A percentile compares a stretch with the other conserved stretches of the same genome.
These are phyloP conservation scores for Penicillium expansum DNA, from an alignment of 2,329 filamentous ascomycete genomes.

Conservation along the genomic window DNA sequence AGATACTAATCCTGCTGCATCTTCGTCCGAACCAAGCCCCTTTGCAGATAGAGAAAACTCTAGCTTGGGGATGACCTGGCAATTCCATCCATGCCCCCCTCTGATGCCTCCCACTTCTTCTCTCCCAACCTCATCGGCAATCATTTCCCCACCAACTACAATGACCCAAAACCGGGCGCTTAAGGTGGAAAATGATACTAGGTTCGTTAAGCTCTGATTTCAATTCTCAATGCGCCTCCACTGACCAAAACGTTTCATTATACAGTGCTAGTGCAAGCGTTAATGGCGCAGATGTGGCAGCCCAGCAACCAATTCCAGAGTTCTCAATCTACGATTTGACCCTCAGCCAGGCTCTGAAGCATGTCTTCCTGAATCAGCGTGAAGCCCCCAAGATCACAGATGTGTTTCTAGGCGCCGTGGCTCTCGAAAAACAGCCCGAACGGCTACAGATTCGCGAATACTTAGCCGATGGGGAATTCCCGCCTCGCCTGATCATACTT, in stretches of 20 bases:
- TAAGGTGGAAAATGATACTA: not conserved
- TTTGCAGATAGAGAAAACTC: not conserved
- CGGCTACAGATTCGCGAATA: slow-evolving; percentile 7
- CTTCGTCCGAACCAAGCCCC: not conserved
- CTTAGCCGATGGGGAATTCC: slow-evolving; percentile 2
- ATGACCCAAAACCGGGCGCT: not conserved
- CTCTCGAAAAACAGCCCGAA: not conserved
- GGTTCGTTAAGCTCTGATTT: not conserved
- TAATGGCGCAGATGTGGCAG: not conserved
- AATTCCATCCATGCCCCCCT: not conserved
- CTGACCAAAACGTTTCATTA: not conserved
- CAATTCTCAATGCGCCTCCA: not conserved
- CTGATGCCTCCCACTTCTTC: not conserved
- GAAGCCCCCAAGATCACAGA: not conserved
- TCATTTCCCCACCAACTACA: not conserved
- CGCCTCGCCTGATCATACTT: slow-evolving; percentile 6
- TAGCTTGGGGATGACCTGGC: not conserved
- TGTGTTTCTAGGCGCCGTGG: not conserved
- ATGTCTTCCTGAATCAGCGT: not conserved
- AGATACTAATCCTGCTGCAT: not conserved
- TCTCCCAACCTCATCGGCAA: not conserved
- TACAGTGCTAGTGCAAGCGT: not conserved
- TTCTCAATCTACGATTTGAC: slow-evolving; percentile 3
- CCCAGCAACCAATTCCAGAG: not conserved
- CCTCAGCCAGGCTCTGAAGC: not conserved